Conservation (phyloP, 2,329 filamentous ascomycete species). For the Sclerotiophoma versabilis region DNA sequence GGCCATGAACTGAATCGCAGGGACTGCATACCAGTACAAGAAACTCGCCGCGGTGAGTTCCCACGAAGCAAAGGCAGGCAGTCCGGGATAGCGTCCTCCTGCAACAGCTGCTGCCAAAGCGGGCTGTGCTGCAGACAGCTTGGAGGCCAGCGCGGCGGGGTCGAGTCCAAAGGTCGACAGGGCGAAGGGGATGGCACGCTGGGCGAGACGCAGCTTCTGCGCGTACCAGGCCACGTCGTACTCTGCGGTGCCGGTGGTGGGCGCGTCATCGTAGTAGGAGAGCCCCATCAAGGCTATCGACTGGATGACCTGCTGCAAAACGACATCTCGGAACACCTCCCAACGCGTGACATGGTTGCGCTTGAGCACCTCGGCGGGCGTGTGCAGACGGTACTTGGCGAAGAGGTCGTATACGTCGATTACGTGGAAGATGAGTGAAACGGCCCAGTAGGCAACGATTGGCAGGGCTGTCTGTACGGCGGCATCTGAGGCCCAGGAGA, state of each 20-base stretch:
- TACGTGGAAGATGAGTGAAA: constrained; percentile 86
- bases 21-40: constrained; percentile 81
- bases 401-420: constrained; percentile 87
- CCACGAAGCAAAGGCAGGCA: constrained; percentile 84
- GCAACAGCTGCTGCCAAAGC: constrained; percentile 76
- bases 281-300: constrained; percentile 73
- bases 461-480: constrained; percentile 78
- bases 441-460: constrained; percentile 84
- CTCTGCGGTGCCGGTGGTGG: constrained; percentile 77
- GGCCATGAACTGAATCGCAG: constrained; percentile 76
- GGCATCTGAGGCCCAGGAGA: constrained; percentile 82
- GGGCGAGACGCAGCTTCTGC: constrained; percentile 77
- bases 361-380: constrained; percentile 86
- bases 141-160: constrained; percentile 76
- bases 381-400: constrained; percentile 91
- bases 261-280: constrained; percentile 73
- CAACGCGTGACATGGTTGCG: constrained; percentile 85
- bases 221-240: constrained; percentile 93
- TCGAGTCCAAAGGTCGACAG: constrained; percentile 79
- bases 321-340: constrained; percentile 88
- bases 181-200: constrained; percentile 76
- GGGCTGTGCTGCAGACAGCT: constrained; percentile 73
- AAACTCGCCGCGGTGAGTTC: constrained; percentile 76
- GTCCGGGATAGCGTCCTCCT: constrained; percentile 80
- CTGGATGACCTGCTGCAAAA: constrained; percentile 92